These are phyloP conservation scores for Dictyostelium capitatum DNA, from an alignment of 78 protist species.

Conservation along the genomic window DNA sequence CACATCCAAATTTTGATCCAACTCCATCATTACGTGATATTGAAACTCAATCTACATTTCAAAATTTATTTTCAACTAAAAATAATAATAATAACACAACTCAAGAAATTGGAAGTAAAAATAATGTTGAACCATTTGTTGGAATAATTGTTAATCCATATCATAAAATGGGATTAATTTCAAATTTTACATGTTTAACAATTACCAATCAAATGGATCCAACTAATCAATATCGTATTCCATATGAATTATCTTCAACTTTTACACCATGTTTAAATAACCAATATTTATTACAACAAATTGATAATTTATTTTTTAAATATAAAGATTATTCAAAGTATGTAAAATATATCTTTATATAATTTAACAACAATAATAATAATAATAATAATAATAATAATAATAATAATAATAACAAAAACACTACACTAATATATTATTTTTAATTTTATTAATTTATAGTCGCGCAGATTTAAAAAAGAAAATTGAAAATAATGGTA, in stretches of 20 bases:
- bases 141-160: conserved; percentile 69
- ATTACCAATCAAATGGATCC: not conserved
- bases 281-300: conserved; percentile 1
- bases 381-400: not conserved
- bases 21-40: conserved; percentile 87
- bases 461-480: conserved; percentile 5
- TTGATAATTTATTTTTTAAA: not conserved
- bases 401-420: not conserved
- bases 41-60: conserved; percentile 85
- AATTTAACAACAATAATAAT: not conserved
- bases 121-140: conserved; percentile 64
- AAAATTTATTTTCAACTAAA: not conserved
- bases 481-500: not conserved
- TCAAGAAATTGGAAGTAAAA: not conserved
- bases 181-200: conserved; percentile 26
- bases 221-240: conserved; percentile 23
- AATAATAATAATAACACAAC: not conserved
- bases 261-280: not conserved
- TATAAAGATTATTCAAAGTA: not conserved
- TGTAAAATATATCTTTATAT: too few species aligned
- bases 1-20: conserved; percentile 89
- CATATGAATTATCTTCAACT: conserved; percentile 15
- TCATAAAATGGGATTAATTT: conserved; percentile 5
- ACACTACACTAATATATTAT: not conserved
- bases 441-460: not conserved